phyloP scores from a whole-genome alignment of 73 alveolate species.

The Tetrahymena elliotti region DNA sequence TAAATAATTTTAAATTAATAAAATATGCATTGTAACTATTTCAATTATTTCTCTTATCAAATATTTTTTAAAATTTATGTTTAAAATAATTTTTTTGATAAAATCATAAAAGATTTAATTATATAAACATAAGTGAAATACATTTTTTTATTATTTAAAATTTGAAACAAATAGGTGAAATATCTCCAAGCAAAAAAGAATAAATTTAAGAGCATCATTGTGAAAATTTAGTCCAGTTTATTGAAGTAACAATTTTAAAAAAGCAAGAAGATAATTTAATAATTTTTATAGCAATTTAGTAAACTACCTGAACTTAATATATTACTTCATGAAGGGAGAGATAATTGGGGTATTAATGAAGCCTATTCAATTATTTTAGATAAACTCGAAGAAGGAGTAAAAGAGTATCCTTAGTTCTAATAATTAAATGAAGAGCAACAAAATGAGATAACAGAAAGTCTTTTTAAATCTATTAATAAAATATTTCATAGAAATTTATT shows the following conservation, averaged over 20 bases:
- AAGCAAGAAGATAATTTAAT: background rate
- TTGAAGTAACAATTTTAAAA: background rate
- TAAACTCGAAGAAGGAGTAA: background rate
- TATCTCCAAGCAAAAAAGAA: background rate
- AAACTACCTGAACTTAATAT: background rate
- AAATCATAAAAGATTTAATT: background rate
- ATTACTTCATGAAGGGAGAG: background rate
- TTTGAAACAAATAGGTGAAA: too few relatives aligned
- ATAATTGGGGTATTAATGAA: background rate
- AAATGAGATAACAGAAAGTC: background rate
- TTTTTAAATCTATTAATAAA: background rate
- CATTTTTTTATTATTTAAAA: too few relatives aligned
- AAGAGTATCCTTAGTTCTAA: background rate
- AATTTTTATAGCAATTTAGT: background rate
- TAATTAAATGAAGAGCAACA: background rate
- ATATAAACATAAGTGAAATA: slow-evolving; percentile 6
- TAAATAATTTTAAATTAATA: background rate
- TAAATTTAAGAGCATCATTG: background rate
- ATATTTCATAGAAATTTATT: background rate
- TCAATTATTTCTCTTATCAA: background rate
- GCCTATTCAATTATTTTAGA: background rate
- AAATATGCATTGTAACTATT: background rate
- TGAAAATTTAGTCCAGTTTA: background rate
- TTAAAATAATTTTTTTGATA: background rate
- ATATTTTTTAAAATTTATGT: background rate